Conservation (phyloP, 2,329 filamentous ascomycete species). For the Colletotrichum higginsianum region DNA sequence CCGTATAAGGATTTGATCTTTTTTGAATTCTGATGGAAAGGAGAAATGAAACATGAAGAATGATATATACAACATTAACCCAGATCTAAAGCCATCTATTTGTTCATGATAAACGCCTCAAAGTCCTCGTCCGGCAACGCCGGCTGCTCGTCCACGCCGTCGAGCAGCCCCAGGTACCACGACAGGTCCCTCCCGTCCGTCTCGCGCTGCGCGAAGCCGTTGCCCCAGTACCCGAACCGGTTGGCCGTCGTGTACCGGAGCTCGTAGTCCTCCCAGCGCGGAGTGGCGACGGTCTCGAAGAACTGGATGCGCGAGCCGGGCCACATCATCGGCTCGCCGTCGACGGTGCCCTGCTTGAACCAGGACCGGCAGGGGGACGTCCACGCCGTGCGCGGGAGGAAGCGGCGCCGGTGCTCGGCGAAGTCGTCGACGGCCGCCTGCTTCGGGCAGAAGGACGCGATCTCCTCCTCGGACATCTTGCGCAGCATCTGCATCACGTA, state of each 20-base stretch:
- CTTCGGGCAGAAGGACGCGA: slow-evolving; percentile 46
- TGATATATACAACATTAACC: too few species aligned
- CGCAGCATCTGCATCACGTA: slow-evolving; percentile 51
- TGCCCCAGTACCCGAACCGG: slow-evolving; percentile 47
- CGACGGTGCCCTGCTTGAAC: slow-evolving; percentile 48
- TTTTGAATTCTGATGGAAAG: too few species aligned
- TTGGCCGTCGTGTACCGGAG: slow-evolving; percentile 45
- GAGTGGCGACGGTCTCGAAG: slow-evolving; percentile 46
- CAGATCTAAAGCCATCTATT: slow-evolving; percentile 19
- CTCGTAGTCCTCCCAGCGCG: slow-evolving; percentile 49
- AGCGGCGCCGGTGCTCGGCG: slow-evolving; percentile 49
- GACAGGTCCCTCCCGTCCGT: slow-evolving; percentile 43
- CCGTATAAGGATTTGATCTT: too few species aligned
- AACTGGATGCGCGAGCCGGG: slow-evolving; percentile 47
- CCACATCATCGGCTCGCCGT: slow-evolving; percentile 48
- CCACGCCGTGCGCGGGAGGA: slow-evolving; percentile 47
- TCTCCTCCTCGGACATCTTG: slow-evolving; percentile 48
- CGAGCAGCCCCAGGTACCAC: slow-evolving; percentile 45
- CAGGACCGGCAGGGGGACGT: slow-evolving; percentile 47
- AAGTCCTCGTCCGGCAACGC: slow-evolving; percentile 46
- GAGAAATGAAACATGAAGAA: too few species aligned
- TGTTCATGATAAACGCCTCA: slow-evolving; percentile 45
- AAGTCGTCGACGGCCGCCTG: slow-evolving; percentile 49
- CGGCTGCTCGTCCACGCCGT: slow-evolving; percentile 44
- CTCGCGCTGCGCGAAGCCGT: slow-evolving; percentile 44